Base-by-base conservation (phyloP, 169 alveolate species). In the Plasmodium cynomolgi region DNA sequence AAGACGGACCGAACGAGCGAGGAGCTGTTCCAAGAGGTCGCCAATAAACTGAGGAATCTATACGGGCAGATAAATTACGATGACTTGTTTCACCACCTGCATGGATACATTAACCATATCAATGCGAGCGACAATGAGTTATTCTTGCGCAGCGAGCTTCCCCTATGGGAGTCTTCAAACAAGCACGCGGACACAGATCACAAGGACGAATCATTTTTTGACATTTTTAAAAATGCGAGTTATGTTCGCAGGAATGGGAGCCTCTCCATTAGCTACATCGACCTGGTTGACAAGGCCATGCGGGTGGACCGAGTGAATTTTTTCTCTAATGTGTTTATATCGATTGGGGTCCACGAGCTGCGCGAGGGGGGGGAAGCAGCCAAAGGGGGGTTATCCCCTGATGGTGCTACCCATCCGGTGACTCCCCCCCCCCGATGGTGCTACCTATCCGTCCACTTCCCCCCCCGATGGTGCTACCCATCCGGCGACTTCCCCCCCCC, bases 281-380 rank as follows among this genome's bases (percentile, higher is more conserved):
- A 91, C 9, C 20, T 80, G 8, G 1, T 13, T 20, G 84, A 74
- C 6, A 91, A 71, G 56, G 20, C 74, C 77, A 29, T 50, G 13
- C 20, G 77, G 15, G 47, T 81, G 15, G 91, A 91, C 74, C 23
- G 56, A 17, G n/a, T 91, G 2, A 91, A 91, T 47, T 91, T 91
- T 5, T 91, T 91, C 37, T 71, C 95, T 11, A 91, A 91, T 68
- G 84, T 91, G 4, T 91, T 81, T 91, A 91, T 91, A 47, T 91
- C 95, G 33, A 91, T 91, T n/a, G 95, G 95, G 5, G 56, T 91
- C 1, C 95, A 91, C 23, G 95, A 91, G 54, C 58, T 91, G 26
- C 44, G 72, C 26, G 91, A 83, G 4, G 91, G 84, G n/a, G 15
- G 31, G 3, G 33, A 29, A 34, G 26, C 58, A 37, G 33, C 73